These are phyloP conservation scores for Lathyrus sativus DNA, from an alignment of 306 rosid genomes.

Conservation along the genomic window DNA sequence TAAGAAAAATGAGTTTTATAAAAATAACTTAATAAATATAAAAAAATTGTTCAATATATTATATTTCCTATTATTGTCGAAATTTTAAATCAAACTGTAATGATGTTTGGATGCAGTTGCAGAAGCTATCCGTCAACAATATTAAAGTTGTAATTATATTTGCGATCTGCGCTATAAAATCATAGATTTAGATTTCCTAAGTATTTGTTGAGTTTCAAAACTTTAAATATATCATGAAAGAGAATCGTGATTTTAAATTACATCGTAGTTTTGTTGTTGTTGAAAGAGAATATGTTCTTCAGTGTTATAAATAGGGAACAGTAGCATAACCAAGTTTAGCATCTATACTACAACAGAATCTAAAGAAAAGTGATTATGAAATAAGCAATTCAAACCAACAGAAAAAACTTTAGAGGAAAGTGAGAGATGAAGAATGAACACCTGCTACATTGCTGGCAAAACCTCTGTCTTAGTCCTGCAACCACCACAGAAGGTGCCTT, in stretches of 20 bases:
- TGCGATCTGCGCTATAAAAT: too few relatives aligned
- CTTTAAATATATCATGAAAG: neutral
- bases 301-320: too few relatives aligned
- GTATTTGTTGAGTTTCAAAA: neutral
- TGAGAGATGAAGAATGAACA: constrained; percentile 30
- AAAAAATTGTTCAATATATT: too few relatives aligned
- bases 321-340: neutral
- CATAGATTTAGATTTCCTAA: neutral
- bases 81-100: too few relatives aligned
- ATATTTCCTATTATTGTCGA: too few relatives aligned
- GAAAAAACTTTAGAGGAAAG: neutral
- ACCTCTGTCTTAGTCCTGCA: constrained; percentile 75
- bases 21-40: too few relatives aligned
- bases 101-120: too few relatives aligned
- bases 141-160: too few relatives aligned
- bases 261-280: neutral
- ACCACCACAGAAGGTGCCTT: constrained; percentile 67
- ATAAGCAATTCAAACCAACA: neutral
- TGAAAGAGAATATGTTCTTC: too few relatives aligned
- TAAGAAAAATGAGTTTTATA: too few relatives aligned
- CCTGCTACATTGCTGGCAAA: constrained; percentile 99
- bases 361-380: neutral
- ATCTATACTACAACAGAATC: neutral
- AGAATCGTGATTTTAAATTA: neutral
- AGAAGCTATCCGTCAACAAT: too few relatives aligned